Conservation (phyloP, 2,329 filamentous ascomycete species). For the Parascedosporium putredinis region DNA sequence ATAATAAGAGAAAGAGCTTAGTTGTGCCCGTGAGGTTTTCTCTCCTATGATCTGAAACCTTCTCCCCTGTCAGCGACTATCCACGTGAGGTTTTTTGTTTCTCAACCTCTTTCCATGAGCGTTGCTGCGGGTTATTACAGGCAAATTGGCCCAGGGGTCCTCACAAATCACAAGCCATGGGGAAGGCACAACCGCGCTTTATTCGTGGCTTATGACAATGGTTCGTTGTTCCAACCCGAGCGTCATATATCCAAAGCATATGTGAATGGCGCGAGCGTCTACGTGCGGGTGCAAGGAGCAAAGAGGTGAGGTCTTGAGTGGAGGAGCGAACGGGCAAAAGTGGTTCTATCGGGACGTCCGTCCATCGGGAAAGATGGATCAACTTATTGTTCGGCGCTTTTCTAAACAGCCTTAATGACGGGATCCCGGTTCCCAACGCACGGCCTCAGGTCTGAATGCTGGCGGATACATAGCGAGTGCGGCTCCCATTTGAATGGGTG, state of each 20-base stretch:
- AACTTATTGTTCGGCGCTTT: constrained; percentile 4
- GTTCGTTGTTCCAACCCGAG: background rate
- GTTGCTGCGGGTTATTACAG: no score
- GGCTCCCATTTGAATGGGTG: background rate
- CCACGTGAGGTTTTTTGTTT: background rate
- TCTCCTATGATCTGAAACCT: background rate
- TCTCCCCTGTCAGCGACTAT: background rate
- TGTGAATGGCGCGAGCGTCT: background rate
- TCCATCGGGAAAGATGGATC: background rate
- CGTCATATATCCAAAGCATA: background rate
- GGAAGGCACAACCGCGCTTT: no score
- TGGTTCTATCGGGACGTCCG: background rate
- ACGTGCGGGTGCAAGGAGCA: background rate
- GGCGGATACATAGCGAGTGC: background rate
- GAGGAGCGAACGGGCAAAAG: background rate
- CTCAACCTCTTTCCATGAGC: no score
- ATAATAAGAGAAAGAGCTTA: background rate
- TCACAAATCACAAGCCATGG: background rate
- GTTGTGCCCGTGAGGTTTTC: no score
- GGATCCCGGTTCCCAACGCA: constrained; percentile 1
- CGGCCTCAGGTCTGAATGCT: background rate
- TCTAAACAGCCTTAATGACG: constrained; percentile 7
- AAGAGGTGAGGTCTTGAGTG: background rate
- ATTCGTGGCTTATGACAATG: no score
- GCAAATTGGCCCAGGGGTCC: background rate